These are phyloP conservation scores for Fraxinus greggii DNA, from an alignment of 305 asterid species.

Conservation along the genomic window DNA sequence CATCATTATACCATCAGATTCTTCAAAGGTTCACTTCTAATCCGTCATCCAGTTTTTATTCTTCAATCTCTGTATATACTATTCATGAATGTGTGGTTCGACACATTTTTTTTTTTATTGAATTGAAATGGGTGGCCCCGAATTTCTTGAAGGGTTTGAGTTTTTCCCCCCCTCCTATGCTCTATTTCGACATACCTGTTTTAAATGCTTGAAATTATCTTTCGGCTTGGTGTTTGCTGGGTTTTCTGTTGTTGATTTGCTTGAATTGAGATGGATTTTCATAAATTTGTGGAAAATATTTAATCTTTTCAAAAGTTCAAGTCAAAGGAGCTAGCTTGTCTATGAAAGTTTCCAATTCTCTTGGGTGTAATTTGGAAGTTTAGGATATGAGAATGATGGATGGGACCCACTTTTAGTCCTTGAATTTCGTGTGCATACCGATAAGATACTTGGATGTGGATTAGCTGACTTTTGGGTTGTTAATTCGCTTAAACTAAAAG, in stretches of 20 bases:
- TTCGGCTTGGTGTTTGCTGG: background rate
- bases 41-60: constrained; percentile 5
- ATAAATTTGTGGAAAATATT: background rate
- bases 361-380: background rate
- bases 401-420: constrained; percentile 19
- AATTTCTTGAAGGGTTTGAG: background rate
- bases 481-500: constrained; percentile 19
- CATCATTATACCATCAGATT: constrained; percentile 26
- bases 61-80: background rate
- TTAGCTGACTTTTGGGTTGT: constrained; percentile 22
- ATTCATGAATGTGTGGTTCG: constrained; percentile 1
- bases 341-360: background rate
- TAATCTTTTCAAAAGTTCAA: background rate
- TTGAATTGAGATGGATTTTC: background rate
- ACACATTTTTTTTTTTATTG: background rate
- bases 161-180: background rate
- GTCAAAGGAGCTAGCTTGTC: background rate
- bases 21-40: constrained; percentile 31
- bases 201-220: background rate
- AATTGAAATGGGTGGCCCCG: constrained; percentile 12
- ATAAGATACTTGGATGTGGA: constrained; percentile 16
- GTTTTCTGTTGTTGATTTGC: background rate
- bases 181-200: background rate
- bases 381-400: background rate
- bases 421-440: background rate